Conservation (phyloP, 331 rosid species). For the Acacia concinna region DNA sequence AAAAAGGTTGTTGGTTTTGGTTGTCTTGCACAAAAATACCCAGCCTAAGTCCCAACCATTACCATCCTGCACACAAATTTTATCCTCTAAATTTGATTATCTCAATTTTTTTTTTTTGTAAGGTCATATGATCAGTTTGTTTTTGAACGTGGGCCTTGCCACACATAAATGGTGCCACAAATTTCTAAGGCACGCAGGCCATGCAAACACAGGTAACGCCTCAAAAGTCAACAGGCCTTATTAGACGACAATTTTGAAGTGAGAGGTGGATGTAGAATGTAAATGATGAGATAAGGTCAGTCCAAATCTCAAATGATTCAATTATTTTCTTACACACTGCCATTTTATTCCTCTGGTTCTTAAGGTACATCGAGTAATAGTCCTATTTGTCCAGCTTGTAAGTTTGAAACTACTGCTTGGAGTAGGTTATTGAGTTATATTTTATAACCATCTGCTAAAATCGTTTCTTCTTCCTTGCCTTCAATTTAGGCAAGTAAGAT, state of each 20-base stretch:
- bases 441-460: constrained; percentile 29
- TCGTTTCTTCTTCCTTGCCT: constrained; percentile 22
- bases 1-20: not conserved
- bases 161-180: no score
- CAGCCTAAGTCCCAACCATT: not conserved
- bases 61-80: not conserved
- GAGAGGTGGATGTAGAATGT: no score
- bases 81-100: not conserved
- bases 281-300: no score
- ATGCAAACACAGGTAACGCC: no score
- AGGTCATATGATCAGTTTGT: no score
- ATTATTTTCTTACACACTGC: no score
- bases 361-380: not conserved
- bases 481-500: constrained; percentile 17
- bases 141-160: no score
- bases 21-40: not conserved
- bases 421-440: not conserved
- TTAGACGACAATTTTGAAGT: no score
- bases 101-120: no score
- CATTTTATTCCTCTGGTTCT: not conserved
- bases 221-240: no score
- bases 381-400: not conserved
- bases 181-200: no score
- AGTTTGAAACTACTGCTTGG: not conserved
- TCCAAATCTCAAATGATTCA: no score